These are phyloP conservation scores for Cryomyces minteri DNA, from an alignment of 495 filamentous ascomycete species.

Conservation along the genomic window DNA sequence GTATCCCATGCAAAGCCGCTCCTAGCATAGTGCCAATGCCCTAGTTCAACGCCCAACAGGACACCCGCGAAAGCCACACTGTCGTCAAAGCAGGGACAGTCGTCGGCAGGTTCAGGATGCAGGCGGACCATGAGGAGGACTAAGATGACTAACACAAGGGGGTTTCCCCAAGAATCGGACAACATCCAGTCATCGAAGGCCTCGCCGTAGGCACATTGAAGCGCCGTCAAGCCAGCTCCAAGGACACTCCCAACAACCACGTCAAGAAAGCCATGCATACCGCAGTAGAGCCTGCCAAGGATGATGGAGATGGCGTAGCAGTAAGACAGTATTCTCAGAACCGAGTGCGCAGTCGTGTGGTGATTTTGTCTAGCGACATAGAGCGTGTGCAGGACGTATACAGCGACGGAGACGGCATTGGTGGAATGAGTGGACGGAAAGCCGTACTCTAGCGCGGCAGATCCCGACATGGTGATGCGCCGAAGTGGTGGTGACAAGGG, in stretches of 20 bases:
- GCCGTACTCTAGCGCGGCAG: slow-evolving; percentile 85
- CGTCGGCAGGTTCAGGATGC: slow-evolving; percentile 89
- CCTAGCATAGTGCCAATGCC: slow-evolving; percentile 52
- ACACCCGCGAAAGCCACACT: slow-evolving; percentile 86
- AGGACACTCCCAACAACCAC: slow-evolving; percentile 60
- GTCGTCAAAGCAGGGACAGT: slow-evolving; percentile 96
- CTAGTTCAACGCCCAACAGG: slow-evolving; percentile 59
- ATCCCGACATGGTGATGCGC: slow-evolving; percentile 92
- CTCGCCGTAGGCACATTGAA: slow-evolving; percentile 56
- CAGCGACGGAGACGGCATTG: slow-evolving; percentile 85
- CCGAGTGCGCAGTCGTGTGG: slow-evolving; percentile 27
- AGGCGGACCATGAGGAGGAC: slow-evolving; percentile 65
- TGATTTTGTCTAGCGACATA: slow-evolving; percentile 32
- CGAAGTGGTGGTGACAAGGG: slow-evolving; percentile 86
- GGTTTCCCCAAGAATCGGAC: slow-evolving; percentile 33
- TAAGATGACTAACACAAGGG: slow-evolving; percentile 38
- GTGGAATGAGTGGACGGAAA: slow-evolving; percentile 95
- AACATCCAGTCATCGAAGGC: slow-evolving; percentile 47
- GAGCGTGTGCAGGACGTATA: slow-evolving; percentile 59
- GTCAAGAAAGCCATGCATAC: slow-evolving; percentile 96
- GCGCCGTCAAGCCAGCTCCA: slow-evolving; percentile 44
- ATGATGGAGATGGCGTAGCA: slow-evolving; percentile 81
- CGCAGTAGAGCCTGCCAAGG: slow-evolving; percentile 81
- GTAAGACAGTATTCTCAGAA: slow-evolving; percentile 46
- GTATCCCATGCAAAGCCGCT: slow-evolving; percentile 34